Evolutionary conservation across 805 yeast species (phyloP).

Genomic region (Barnettozyma populi): DNA sequence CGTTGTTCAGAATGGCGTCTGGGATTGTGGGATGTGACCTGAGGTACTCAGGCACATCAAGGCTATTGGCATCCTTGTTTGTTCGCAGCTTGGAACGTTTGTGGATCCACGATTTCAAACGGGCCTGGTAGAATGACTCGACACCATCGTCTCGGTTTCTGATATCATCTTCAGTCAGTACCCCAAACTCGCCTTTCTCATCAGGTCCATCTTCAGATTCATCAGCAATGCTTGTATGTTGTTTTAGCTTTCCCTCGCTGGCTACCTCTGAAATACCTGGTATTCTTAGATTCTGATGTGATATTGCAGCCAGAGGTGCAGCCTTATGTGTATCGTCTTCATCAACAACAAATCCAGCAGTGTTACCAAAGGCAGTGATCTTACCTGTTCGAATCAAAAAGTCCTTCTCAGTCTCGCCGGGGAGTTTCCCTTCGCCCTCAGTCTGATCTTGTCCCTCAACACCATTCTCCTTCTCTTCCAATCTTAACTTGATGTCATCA

Average conservation of each 20-base stretch:
- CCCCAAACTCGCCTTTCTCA: slow-evolving; percentile 17
- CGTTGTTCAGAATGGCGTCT: slow-evolving; percentile 69
- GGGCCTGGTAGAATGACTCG: slow-evolving; percentile 51
- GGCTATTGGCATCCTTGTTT: slow-evolving; percentile 8
- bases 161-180: slow-evolving; percentile 28
- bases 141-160: slow-evolving; percentile 76
- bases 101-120: slow-evolving; percentile 57
- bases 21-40: slow-evolving; percentile 72
- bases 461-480: slow-evolving; percentile 28
- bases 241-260: slow-evolving; percentile 5
- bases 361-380: slow-evolving; percentile 86
- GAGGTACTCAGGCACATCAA: slow-evolving; percentile 50
- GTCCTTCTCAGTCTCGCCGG: slow-evolving; percentile 77
- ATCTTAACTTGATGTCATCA: slow-evolving; percentile 49
- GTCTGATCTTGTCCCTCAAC: slow-evolving; percentile 8
- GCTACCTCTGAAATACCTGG: slow-evolving; percentile 14
- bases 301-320: slow-evolving; percentile 6
- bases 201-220: slow-evolving; percentile 12
- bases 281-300: slow-evolving; percentile 21
- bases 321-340: slow-evolving; percentile 23
- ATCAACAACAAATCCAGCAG: slow-evolving; percentile 46
- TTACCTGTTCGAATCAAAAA: slow-evolving; percentile 84
- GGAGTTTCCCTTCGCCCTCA: slow-evolving; percentile 29
- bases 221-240: background rate
- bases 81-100: slow-evolving; percentile 40